Evolutionary conservation across 2,329 filamentous ascomycete genomes (phyloP), one percentile per base, ranked within the genome.

Genomic region (Curvularia sp.): DNA sequence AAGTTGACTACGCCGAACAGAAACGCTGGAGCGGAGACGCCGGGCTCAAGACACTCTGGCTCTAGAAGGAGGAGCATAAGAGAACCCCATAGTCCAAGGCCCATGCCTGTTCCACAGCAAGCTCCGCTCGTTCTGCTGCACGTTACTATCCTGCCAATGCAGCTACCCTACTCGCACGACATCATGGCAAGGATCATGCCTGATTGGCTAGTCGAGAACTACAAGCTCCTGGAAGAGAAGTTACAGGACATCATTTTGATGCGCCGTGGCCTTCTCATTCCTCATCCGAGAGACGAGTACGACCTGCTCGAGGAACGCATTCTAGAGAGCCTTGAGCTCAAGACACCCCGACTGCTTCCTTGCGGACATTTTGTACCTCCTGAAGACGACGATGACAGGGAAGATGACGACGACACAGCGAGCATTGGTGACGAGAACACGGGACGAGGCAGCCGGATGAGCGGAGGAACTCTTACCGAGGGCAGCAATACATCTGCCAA

Each of bases 211-310:
- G 64, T 78, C 13, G 85, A 87, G 61, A 86, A 86, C 30, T 91
- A 87, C 84, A 84, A 85, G 45, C 79, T 89, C 57, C 79, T 94
- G 2, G 86, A 88, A 63, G 87, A 90, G 52, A 88, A 89, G 57
- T 81, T 91, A 3, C 87, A 86, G 1, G 89, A 92, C 49, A 91
- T 89, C 0, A 86, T 93, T 12, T 60, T 78, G 10, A 83, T 90
- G 63, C 85, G 90, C 70, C 84, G 91, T 21, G 91, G 90, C 2
- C 83, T 95, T 32, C 80, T 95, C 42, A 83, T 95, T 7, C 86
- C 90, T 1, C 92, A 95, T 71, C 91, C 91, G 1, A 86, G 91
- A 65, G 89, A 89, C 55, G 91, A 93, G 73, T 94, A 91, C 69
- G 91, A 93, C 74, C 79, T 92, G 55, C 83, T 95, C 0, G 90